These are phyloP conservation scores for Leishmania aethiopica DNA, from an alignment of 208 protist species.

Conservation along the genomic window DNA sequence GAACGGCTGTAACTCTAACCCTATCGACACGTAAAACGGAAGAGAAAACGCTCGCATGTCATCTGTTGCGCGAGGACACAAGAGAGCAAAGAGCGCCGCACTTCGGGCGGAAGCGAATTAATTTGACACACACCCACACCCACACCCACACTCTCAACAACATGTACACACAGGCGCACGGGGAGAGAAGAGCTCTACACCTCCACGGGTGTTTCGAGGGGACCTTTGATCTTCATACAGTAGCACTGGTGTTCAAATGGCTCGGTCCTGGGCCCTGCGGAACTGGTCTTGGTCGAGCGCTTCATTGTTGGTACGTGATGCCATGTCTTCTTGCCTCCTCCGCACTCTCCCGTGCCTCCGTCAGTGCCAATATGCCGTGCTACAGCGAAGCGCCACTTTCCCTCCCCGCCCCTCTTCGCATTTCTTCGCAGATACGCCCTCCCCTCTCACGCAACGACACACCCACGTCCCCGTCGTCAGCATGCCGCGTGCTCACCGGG, in stretches of 20 bases:
- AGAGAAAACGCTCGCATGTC: background rate
- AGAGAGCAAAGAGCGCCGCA: background rate
- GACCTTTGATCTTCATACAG: background rate
- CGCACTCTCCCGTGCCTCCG: background rate
- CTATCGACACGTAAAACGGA: background rate
- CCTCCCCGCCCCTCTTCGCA: background rate
- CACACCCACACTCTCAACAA: no score
- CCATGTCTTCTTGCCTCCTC: background rate
- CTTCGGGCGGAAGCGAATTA: background rate
- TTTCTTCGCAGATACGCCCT: background rate
- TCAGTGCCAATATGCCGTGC: no score
- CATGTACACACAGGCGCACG: background rate
- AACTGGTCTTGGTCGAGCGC: background rate
- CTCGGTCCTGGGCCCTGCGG: background rate
- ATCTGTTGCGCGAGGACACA: background rate
- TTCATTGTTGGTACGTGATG: background rate
- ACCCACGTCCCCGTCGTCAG: background rate
- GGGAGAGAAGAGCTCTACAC: no score
- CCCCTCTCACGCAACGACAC: background rate
- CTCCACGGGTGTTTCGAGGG: background rate
- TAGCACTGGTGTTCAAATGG: background rate
- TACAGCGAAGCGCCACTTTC: background rate
- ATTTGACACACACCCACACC: background rate
- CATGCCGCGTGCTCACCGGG: conserved; percentile 36
- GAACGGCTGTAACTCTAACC: background rate